Percentiles rank a stretch among this genome's conserved stretches.
These are phyloP conservation scores for Balakata baccata DNA, from an alignment of 345 rosid genomes.

Conservation along the genomic window DNA sequence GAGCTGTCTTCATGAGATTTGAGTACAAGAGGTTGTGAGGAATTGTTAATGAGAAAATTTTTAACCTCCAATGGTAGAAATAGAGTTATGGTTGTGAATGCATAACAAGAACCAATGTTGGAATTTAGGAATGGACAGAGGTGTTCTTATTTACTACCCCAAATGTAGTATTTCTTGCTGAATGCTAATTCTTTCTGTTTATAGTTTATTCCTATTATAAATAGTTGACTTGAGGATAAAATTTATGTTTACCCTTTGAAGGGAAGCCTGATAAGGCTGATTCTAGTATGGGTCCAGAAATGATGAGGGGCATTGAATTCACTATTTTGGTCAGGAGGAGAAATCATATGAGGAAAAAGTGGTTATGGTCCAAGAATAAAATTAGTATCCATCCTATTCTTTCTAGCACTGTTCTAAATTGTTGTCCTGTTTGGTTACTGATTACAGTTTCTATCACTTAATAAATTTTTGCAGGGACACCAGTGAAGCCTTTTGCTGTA, in stretches of 20 bases:
- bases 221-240: neutral
- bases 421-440: neutral
- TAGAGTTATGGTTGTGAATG: neutral
- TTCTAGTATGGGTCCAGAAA: conserved; percentile 6
- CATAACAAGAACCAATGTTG: neutral
- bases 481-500: conserved; percentile 5
- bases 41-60: neutral
- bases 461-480: neutral
- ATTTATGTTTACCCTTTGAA: neutral
- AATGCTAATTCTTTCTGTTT: neutral
- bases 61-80: neutral
- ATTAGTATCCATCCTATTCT: neutral
- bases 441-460: conserved; percentile 7
- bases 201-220: neutral
- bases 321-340: neutral
- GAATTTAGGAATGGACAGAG: neutral
- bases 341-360: conserved; percentile 3
- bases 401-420: neutral
- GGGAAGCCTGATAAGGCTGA: conserved; percentile 1
- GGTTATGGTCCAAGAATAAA: neutral
- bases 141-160: neutral
- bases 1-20: neutral
- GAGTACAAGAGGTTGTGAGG: neutral
- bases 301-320: neutral
- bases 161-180: neutral